phyloP scores from a whole-genome alignment of 805 yeast species.

The Pichia eremophila region DNA sequence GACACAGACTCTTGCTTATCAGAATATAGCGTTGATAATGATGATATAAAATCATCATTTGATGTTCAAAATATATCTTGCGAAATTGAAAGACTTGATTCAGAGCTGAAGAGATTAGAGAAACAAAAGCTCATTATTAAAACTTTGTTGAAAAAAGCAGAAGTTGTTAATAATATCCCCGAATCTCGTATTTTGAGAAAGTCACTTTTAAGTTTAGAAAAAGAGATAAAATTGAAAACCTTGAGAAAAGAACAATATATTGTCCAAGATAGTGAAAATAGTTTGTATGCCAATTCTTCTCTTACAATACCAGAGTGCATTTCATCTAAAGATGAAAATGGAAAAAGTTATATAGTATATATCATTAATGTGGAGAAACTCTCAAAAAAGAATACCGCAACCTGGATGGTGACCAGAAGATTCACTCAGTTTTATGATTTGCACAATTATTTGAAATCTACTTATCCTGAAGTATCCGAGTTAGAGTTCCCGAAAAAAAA shows the following conservation, averaged over 20 bases:
- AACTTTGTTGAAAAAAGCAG: slow-evolving; percentile 71
- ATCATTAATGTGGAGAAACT: slow-evolving; percentile 65
- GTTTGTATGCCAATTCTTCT: slow-evolving; percentile 57
- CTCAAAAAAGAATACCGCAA: slow-evolving; percentile 39
- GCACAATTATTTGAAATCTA: slow-evolving; percentile 50
- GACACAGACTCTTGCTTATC: background rate
- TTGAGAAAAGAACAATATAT: slow-evolving; percentile 70
- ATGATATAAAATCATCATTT: slow-evolving; percentile 48
- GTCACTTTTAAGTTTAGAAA: slow-evolving; percentile 54
- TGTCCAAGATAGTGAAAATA: slow-evolving; percentile 75
- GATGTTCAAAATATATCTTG: slow-evolving; percentile 58
- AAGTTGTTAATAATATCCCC: slow-evolving; percentile 63
- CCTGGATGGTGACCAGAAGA: slow-evolving; percentile 88
- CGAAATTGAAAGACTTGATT: slow-evolving; percentile 50
- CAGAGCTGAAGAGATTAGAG: slow-evolving; percentile 47
- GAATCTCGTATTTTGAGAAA: slow-evolving; percentile 61
- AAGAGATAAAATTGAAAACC: slow-evolving; percentile 69
- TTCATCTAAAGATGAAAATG: slow-evolving; percentile 41
- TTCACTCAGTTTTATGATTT: slow-evolving; percentile 74
- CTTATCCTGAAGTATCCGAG: slow-evolving; percentile 39
- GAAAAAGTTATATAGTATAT: slow-evolving; percentile 58
- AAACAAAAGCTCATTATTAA: slow-evolving; percentile 57
- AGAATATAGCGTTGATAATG: slow-evolving; percentile 6
- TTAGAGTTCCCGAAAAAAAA: slow-evolving; percentile 53
- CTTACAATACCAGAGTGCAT: slow-evolving; percentile 46